Percentiles rank a stretch among this genome's conserved stretches.
These are phyloP conservation scores for Suaeda aralocaspica DNA, from an alignment of 148 eudicot genomes.

Conservation along the genomic window DNA sequence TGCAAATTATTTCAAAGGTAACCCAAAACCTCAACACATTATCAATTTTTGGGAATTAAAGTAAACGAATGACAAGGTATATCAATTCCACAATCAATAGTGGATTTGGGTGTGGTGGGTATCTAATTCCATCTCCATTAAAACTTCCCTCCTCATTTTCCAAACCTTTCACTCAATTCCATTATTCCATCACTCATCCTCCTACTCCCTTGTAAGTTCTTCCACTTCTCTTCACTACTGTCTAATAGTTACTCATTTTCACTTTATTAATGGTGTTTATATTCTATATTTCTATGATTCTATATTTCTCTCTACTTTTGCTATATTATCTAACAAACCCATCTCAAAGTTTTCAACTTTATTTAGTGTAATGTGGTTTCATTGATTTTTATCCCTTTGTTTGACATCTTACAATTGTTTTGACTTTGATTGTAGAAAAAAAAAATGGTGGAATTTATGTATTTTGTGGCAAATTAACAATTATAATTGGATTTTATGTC, in stretches of 20 bases:
- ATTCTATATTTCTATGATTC: background rate
- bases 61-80: background rate
- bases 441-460: no score
- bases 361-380: no score
- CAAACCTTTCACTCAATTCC: background rate
- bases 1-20: no score
- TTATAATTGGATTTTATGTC: no score
- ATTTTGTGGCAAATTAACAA: no score
- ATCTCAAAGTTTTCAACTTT: background rate
- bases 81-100: background rate
- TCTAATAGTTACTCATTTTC: background rate
- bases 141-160: background rate
- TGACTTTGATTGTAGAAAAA: no score
- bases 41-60: background rate
- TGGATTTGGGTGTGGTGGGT: background rate
- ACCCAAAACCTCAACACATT: no score
- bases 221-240: background rate
- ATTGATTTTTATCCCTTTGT: background rate
- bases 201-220: conserved; percentile 20
- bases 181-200: background rate
- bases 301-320: background rate
- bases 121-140: conserved; percentile 5
- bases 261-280: background rate
- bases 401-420: background rate
- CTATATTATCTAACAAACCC: background rate